Conservation (phyloP, 345 rosid genomes). For the Salix koriyanagi region DNA sequence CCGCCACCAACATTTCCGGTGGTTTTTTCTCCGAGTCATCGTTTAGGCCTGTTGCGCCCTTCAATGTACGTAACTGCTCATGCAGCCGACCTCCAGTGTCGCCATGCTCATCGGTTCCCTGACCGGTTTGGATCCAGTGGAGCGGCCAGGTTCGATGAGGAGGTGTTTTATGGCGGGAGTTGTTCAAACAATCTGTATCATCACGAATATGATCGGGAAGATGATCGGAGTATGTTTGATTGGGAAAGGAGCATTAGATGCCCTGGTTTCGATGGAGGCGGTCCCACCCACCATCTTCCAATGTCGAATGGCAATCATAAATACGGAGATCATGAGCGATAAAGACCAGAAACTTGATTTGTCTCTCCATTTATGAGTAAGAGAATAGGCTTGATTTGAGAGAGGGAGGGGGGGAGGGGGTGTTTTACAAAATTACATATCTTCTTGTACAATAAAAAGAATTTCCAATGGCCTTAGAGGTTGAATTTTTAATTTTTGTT, state of each 20-base stretch:
- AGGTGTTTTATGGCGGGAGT: constrained; percentile 14
- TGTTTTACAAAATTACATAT: neutral
- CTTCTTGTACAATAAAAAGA: neutral
- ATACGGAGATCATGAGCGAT: constrained; percentile 13
- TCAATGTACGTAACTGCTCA: constrained; percentile 48
- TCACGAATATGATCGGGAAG: constrained; percentile 12
- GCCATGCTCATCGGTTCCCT: constrained; percentile 25
- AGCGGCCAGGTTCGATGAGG: constrained; percentile 33
- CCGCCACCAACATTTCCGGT: constrained; percentile 33
- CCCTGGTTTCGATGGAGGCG: constrained; percentile 12
- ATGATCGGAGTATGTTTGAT: constrained; percentile 27
- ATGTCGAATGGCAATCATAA: constrained; percentile 15
- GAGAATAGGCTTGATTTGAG: neutral
- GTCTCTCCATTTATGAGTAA: constrained; percentile 67
- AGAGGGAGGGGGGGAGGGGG: too few species aligned
- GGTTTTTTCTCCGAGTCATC: constrained; percentile 31
- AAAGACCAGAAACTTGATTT: constrained; percentile 62
- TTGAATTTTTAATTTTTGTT: neutral
- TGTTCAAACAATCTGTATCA: constrained; percentile 1
- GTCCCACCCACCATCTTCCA: constrained; percentile 1
- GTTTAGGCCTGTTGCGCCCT: constrained; percentile 43
- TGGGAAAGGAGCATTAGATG: constrained; percentile 42
- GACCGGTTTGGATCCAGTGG: constrained; percentile 33
- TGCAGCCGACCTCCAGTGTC: constrained; percentile 38
- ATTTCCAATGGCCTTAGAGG: neutral